Conservation (phyloP, 192 early-diverging fungal species). For the Backusella macrospora region DNA sequence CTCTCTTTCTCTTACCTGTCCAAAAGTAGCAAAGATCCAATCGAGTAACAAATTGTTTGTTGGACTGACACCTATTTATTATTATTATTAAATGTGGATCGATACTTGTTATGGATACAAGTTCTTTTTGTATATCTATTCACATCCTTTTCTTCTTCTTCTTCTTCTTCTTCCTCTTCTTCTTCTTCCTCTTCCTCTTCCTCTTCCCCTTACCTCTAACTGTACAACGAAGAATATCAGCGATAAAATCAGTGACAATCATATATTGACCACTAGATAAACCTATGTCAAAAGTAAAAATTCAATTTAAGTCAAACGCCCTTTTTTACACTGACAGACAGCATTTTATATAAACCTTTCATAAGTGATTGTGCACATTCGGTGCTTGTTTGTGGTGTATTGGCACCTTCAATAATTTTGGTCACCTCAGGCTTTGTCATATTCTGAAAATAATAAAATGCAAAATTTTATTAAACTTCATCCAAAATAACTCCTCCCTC, state of each 20-base stretch:
- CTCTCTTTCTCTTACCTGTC: slow-evolving; percentile 26
- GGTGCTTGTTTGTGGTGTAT: slow-evolving; percentile 59
- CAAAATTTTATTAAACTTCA: slow-evolving; percentile 2
- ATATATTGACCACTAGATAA: slow-evolving; percentile 34
- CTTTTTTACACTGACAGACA: too few species aligned
- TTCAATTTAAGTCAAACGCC: background rate
- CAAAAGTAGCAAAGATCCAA: slow-evolving; percentile 29
- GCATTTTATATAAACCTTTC: slow-evolving; percentile 38
- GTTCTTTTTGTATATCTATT: background rate
- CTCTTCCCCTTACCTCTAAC: slow-evolving; percentile 41
- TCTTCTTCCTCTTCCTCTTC: too few species aligned
- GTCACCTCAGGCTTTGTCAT: slow-evolving; percentile 73
- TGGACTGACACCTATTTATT: slow-evolving; percentile 33
- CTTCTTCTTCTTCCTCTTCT: background rate
- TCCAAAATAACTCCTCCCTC: background rate
- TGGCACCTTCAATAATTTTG: slow-evolving; percentile 69
- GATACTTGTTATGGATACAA: background rate
- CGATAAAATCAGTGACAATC: slow-evolving; percentile 36
- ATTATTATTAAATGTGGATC: slow-evolving; percentile 4
- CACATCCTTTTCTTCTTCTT: background rate
- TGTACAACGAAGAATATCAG: slow-evolving; percentile 33
- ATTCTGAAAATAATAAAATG: slow-evolving; percentile 46
- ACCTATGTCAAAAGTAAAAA: slow-evolving; percentile 8
- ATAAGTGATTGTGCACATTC: slow-evolving; percentile 60
- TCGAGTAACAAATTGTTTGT: slow-evolving; percentile 41